Percentiles rank a stretch among this genome's conserved stretches.
Conservation (phyloP, 2,329 filamentous ascomycete genomes). For the Colletotrichum sp. region DNA sequence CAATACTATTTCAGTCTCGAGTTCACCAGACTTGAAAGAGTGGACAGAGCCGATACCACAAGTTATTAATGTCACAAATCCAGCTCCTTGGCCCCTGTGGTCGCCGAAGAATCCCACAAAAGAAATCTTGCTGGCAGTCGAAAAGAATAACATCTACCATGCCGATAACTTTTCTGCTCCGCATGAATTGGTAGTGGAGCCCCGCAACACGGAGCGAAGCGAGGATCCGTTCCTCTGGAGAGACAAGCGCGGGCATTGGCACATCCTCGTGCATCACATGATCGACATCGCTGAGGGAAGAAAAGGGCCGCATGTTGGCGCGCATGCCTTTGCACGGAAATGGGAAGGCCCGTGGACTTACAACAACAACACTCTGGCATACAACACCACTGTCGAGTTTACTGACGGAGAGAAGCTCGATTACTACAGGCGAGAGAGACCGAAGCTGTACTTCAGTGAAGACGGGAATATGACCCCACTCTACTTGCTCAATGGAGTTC, state of each 20-base stretch:
- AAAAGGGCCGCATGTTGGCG: conserved; percentile 32
- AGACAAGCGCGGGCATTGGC: conserved; percentile 36
- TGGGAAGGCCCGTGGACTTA: conserved; percentile 34
- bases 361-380: conserved; percentile 27
- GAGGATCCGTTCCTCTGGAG: conserved; percentile 39
- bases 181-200: conserved; percentile 32
- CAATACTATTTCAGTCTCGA: conserved; percentile 31
- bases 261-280: conserved; percentile 36
- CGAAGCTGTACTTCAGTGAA: conserved; percentile 53
- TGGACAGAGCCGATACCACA: conserved; percentile 5
- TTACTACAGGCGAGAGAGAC: conserved; percentile 50
- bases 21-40: not conserved
- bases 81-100: conserved; percentile 44
- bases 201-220: conserved; percentile 12
- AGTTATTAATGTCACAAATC: conserved; percentile 41
- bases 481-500: conserved; percentile 52
- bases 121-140: conserved; percentile 36
- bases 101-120: conserved; percentile 26
- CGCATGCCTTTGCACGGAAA: conserved; percentile 31
- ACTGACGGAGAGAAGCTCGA: conserved; percentile 43
- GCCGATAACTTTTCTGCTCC: conserved; percentile 29
- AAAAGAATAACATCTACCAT: conserved; percentile 39
- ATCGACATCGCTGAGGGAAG: conserved; percentile 30
- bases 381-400: conserved; percentile 32
- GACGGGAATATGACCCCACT: conserved; percentile 51